These are phyloP conservation scores for Exophiala oligosperma DNA, from an alignment of 2,329 filamentous ascomycete species.

Conservation along the genomic window DNA sequence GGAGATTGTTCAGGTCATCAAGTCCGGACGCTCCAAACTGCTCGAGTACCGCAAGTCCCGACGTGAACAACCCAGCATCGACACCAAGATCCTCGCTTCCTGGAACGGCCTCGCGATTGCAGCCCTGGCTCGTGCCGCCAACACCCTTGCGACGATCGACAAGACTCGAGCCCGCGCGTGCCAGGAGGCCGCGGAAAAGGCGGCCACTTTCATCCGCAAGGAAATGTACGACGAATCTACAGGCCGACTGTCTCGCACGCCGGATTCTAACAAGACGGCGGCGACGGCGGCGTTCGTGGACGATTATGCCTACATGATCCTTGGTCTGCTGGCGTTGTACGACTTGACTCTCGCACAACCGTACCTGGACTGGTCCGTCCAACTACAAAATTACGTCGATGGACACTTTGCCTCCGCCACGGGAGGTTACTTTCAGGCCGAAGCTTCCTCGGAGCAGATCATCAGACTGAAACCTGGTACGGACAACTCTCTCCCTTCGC, in stretches of 20 bases:
- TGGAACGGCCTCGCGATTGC: slow-evolving; percentile 90
- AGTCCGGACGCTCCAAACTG: slow-evolving; percentile 66
- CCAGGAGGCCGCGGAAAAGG: slow-evolving; percentile 64
- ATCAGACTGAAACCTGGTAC: slow-evolving; percentile 93
- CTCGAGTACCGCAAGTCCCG: slow-evolving; percentile 70
- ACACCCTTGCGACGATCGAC: slow-evolving; percentile 63
- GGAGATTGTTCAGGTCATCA: slow-evolving; percentile 68
- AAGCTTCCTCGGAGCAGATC: slow-evolving; percentile 20
- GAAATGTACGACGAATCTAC: slow-evolving; percentile 69
- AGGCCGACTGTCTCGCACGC: slow-evolving; percentile 63
- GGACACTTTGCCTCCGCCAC: slow-evolving; percentile 65
- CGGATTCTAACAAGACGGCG: slow-evolving; percentile 40
- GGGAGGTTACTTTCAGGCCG: slow-evolving; percentile 25
- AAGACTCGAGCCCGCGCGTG: slow-evolving; percentile 61
- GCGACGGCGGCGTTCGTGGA: slow-evolving; percentile 75
- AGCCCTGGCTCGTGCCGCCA: slow-evolving; percentile 73
- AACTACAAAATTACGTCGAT: slow-evolving; percentile 73
- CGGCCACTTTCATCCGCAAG: slow-evolving; percentile 69
- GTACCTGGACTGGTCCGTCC: slow-evolving; percentile 78
- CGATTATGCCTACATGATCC: slow-evolving; percentile 88
- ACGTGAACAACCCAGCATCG: slow-evolving; percentile 73
- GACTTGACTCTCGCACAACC: slow-evolving; percentile 74
- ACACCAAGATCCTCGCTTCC: slow-evolving; percentile 82
- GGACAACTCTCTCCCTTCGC: slow-evolving; percentile 86
- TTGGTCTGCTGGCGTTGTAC: slow-evolving; percentile 80